Base-by-base conservation (phyloP, 208 protist species). In the Novymonas esmeraldas region DNA sequence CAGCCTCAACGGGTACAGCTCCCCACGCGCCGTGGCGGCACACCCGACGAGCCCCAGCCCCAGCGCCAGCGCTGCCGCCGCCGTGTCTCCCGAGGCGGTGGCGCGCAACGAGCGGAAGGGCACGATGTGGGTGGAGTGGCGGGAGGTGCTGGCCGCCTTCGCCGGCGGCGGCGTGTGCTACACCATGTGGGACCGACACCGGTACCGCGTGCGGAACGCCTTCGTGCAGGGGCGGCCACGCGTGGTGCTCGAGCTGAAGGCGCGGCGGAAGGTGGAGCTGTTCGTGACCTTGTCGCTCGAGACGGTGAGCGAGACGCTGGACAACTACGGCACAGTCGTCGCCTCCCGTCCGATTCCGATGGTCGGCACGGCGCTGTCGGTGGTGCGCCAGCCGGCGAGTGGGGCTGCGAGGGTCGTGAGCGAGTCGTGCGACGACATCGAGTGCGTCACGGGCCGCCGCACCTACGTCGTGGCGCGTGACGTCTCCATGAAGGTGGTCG, bases 101-200 rank as follows among this genome's bases (percentile, higher is more conserved):
- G 64, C 64, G 50, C 59, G n/a, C 20, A 70, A 42, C 50, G 66
- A 38, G 26, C 57, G 56, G 16, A 73, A 81, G 22, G 87, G 82
- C 7, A 78, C 77, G 46, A 85, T 96, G 58, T 96, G 91, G 89
- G 78, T 96, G 71, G 71, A 74, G 44, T 94, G 87, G 89, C 57
- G 34, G 0, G 91, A 94, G 55, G 78, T 73, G n/a, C 74, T 87
- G 31, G 39, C 62, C 5, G 77, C 80, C 51, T 96, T 96, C 55
- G 72, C 69, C n/a, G 84, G 82, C 10, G 84, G 85, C 39, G 81
- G 82, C 34, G 86, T 92, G 29, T 84, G 81, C 70, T 92, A 89
- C 64, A 70, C 85, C 44, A 63, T 73, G 24, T 77, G 70, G 59
- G 20, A 51, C 42, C 70, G 64, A 61, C 33, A 76, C 20, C 74